Conservation (phyloP, 805 yeast genomes). For the Saccharomycopsis sp. region DNA sequence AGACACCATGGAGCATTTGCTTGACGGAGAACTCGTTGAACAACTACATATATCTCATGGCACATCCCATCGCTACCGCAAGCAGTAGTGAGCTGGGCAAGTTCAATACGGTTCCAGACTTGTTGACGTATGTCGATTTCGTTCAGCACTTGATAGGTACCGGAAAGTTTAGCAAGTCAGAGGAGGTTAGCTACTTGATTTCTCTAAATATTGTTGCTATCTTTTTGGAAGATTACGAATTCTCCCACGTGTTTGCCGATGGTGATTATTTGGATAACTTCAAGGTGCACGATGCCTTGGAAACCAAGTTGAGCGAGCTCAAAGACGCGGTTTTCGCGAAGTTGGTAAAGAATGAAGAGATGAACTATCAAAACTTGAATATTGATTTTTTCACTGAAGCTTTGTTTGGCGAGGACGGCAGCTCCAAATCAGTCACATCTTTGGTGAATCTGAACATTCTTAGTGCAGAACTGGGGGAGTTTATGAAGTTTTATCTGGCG, state of each 20-base stretch:
- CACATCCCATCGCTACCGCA: background rate
- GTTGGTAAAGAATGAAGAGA: background rate
- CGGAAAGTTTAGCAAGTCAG: background rate
- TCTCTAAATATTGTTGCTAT: background rate
- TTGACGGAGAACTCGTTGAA: conserved; percentile 8
- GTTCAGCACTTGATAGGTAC: background rate
- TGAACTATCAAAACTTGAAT: background rate
- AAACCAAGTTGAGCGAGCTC: background rate
- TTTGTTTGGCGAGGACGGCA: background rate
- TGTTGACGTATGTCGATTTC: conserved; percentile 7
- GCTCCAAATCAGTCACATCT: background rate
- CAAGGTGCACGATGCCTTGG: conserved; percentile 3
- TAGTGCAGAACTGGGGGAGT: background rate
- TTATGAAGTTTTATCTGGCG: conserved; percentile 9
- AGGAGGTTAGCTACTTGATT: background rate
- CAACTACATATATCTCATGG: conserved; percentile 7
- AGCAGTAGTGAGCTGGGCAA: background rate
- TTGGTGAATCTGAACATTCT: background rate
- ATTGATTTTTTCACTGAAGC: background rate
- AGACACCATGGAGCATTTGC: conserved; percentile 4
- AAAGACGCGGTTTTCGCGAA: background rate
- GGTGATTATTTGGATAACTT: conserved; percentile 7
- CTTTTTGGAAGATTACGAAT: conserved; percentile 5
- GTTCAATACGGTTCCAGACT: conserved; percentile 2
- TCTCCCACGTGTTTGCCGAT: background rate